Percentiles rank a stretch among this genome's conserved stretches.
These are phyloP conservation scores for Toxicodendron radicans DNA, from an alignment of 345 rosid species.

Conservation along the genomic window DNA sequence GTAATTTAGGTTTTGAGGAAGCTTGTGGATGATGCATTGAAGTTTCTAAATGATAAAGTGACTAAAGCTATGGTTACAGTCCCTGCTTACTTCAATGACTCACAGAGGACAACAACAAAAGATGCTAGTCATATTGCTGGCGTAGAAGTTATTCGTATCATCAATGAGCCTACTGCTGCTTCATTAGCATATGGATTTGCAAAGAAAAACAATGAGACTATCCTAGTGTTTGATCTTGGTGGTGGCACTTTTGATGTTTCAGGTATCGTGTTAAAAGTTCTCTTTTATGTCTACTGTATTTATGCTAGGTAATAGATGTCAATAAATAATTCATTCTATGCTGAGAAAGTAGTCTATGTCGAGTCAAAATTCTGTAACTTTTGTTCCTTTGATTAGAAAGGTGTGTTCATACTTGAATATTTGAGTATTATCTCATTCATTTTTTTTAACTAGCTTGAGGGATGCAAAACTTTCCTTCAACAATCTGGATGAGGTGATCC, in stretches of 20 bases:
- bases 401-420: background rate
- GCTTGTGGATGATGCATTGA: slow-evolving; percentile 93
- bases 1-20: slow-evolving; percentile 80
- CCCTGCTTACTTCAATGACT: slow-evolving; percentile 83
- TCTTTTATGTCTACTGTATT: background rate
- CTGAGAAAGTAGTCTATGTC: no score
- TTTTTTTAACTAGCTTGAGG: slow-evolving; percentile 37
- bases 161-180: slow-evolving; percentile 98
- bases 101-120: slow-evolving; percentile 95
- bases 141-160: slow-evolving; percentile 81
- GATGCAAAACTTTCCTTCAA: slow-evolving; percentile 86
- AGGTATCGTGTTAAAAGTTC: slow-evolving; percentile 40
- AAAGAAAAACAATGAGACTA: slow-evolving; percentile 90
- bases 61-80: slow-evolving; percentile 71
- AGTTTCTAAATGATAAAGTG: slow-evolving; percentile 66
- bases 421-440: background rate
- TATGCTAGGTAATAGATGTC: background rate
- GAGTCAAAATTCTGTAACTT: no score
- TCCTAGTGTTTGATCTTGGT: slow-evolving; percentile 97
- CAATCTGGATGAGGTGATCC: slow-evolving; percentile 90
- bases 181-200: slow-evolving; percentile 99
- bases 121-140: slow-evolving; percentile 95
- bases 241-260: slow-evolving; percentile 99
- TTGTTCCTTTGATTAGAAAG: no score
- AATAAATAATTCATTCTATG: no score